A percentile compares a stretch with the other conserved stretches of the same genome.
These are phyloP conservation scores for Betula pendula DNA, from an alignment of 306 rosid genomes.

Conservation along the genomic window DNA sequence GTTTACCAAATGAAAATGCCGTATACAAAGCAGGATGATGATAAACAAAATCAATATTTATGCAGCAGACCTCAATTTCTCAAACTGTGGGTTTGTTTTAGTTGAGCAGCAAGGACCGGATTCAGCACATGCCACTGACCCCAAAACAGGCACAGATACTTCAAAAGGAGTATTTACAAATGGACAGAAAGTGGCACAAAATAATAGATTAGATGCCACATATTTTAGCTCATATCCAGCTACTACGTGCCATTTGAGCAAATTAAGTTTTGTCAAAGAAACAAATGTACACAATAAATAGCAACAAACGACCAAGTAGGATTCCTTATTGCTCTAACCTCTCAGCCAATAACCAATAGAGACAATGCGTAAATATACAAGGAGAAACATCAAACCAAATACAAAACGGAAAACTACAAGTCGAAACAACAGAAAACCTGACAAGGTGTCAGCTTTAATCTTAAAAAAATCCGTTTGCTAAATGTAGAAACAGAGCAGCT, in stretches of 20 bases:
- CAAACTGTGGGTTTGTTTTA: background rate
- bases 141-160: background rate
- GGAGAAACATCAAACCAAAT: background rate
- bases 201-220: background rate
- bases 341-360: background rate
- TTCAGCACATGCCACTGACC: background rate
- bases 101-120: background rate
- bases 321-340: background rate
- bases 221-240: background rate
- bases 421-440: too few relatives aligned
- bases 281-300: background rate
- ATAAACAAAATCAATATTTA: background rate
- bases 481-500: background rate
- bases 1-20: background rate
- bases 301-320: background rate
- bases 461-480: background rate
- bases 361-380: background rate
- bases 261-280: background rate
- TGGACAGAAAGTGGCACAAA: background rate
- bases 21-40: background rate
- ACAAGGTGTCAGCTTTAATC: too few relatives aligned
- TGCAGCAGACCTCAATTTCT: background rate
- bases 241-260: background rate
- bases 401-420: background rate
- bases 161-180: background rate